Evolutionary conservation across 192 early-diverging fungal genomes (phyloP), one percentile per base, ranked within the genome.

Genomic region (Backusella australiensis): DNA sequence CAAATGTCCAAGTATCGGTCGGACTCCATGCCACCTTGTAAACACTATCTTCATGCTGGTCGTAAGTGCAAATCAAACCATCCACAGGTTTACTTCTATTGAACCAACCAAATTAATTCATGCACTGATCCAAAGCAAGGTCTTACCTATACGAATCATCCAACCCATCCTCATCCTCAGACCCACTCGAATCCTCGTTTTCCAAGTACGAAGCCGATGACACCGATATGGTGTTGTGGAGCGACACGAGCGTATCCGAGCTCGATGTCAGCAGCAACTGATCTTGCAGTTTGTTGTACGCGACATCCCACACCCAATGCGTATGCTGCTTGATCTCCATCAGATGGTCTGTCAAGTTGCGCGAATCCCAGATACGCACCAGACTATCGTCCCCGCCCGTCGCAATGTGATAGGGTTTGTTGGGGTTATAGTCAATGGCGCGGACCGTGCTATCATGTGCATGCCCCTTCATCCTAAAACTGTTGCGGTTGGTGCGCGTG

Each of bases 41-140:
- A 3, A 99, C 96, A 75, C 93, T 94, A 67, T 97, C 95, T 80
- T 99, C 96, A 81, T 97, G 97, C 77, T 97, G 95, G 39, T 97
- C 94, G 78, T 91, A 98, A n/a, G 93, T 91, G 6, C 88, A 86
- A 19, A 97, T 87, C 63, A 99, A 86, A 1, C 95, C 95, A 81
- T 99, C 97, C 1, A 87, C 84, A 34, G 91, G 85, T 9, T 49
- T 69, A 65, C 84, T 86, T 73, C 36, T 70, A 39, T 41, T 12
- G 32, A 32, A 32, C 32, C 85, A 52, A 76, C 35, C n/a, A 7
- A 34, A n/a, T 19, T 49, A n/a, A 49, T 49, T 19, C 11, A 78
- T 75, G 19, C 52, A 39, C 32, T 32, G 32, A 32, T 11, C 23
- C 9, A 0, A 11, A 23, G 11, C 11, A 19, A 7, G 12, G 4